These are phyloP conservation scores for Kuraishia floccosa DNA, from an alignment of 805 yeast genomes.

Conservation along the genomic window DNA sequence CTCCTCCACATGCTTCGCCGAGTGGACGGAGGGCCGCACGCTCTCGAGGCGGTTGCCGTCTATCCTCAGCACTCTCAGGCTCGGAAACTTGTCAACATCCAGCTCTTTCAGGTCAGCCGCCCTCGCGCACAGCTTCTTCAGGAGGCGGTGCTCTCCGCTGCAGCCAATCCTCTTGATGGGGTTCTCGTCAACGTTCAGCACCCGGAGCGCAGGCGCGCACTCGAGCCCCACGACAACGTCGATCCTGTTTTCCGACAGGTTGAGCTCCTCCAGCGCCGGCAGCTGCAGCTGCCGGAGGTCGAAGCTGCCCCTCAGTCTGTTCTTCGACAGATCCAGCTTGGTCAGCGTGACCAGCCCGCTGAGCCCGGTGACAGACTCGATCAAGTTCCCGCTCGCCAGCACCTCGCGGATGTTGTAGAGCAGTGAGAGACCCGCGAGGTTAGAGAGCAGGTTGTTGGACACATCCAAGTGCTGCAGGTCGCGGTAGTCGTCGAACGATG, in stretches of 20 bases:
- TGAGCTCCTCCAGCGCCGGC: conserved; percentile 29
- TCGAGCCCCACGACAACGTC: conserved; percentile 22
- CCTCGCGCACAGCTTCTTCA: conserved; percentile 26
- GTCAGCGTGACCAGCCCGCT: conserved; percentile 25
- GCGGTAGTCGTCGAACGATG: conserved; percentile 25
- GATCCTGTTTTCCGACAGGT: conserved; percentile 30
- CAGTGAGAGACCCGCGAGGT: conserved; percentile 21
- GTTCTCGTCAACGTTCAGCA: conserved; percentile 31
- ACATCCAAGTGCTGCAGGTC: conserved; percentile 32
- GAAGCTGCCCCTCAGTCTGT: conserved; percentile 24
- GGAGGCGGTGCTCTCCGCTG: conserved; percentile 10
- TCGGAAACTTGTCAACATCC: conserved; percentile 21
- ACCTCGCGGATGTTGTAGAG: conserved; percentile 32
- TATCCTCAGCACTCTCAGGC: conserved; percentile 28
- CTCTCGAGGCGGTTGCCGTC: conserved; percentile 25
- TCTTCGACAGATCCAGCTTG: conserved; percentile 27
- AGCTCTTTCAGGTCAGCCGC: conserved; percentile 22
- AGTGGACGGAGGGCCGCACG: no score
- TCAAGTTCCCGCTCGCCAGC: conserved; percentile 22
- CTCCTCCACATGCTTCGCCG: conserved; percentile 16
- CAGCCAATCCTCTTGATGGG: conserved; percentile 15
- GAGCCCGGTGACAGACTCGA: conserved; percentile 25
- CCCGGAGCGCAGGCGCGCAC: conserved; percentile 19
- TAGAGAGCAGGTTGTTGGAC: conserved; percentile 22
- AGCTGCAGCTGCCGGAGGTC: conserved; percentile 23